These are phyloP conservation scores for Nicotiana paniculata DNA, from an alignment of 257 asterid genomes.

Conservation along the genomic window DNA sequence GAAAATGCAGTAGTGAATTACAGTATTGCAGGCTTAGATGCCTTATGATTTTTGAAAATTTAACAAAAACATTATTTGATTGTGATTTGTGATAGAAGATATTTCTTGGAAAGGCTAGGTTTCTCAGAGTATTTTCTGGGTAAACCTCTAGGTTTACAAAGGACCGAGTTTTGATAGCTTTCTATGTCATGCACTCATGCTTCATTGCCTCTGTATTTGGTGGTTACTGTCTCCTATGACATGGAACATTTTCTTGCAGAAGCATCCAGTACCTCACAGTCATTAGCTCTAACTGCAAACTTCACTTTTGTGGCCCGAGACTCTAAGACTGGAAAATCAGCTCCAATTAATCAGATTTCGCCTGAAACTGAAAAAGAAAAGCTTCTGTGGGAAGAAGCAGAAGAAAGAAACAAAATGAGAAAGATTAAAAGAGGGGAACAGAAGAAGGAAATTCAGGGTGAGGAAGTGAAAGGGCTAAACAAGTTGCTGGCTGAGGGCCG, in stretches of 20 bases:
- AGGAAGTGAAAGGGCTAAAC: constrained; percentile 43
- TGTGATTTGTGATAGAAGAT: background rate
- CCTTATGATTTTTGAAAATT: background rate
- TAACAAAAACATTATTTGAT: background rate
- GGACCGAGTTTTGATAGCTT: background rate
- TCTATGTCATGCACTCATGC: background rate
- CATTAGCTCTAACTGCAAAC: constrained; percentile 78
- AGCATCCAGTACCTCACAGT: constrained; percentile 29
- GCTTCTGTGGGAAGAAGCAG: constrained; percentile 68
- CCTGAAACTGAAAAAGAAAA: constrained; percentile 73
- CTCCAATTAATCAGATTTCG: constrained; percentile 59
- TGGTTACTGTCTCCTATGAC: background rate
- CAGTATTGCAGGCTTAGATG: background rate
- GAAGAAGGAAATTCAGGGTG: constrained; percentile 40
- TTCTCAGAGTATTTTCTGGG: background rate
- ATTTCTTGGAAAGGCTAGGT: background rate
- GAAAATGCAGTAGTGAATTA: background rate
- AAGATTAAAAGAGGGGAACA: constrained; percentile 49
- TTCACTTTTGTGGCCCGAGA: constrained; percentile 97
- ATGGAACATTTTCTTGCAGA: constrained; percentile 33
- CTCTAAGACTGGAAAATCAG: constrained; percentile 72
- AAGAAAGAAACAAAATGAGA: constrained; percentile 70
- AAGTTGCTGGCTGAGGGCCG: constrained; percentile 71
- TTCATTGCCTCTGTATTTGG: background rate
- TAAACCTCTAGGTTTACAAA: background rate